phyloP scores from a whole-genome alignment of 352 stramenopile species.

The Pythium phragmiticola region DNA sequence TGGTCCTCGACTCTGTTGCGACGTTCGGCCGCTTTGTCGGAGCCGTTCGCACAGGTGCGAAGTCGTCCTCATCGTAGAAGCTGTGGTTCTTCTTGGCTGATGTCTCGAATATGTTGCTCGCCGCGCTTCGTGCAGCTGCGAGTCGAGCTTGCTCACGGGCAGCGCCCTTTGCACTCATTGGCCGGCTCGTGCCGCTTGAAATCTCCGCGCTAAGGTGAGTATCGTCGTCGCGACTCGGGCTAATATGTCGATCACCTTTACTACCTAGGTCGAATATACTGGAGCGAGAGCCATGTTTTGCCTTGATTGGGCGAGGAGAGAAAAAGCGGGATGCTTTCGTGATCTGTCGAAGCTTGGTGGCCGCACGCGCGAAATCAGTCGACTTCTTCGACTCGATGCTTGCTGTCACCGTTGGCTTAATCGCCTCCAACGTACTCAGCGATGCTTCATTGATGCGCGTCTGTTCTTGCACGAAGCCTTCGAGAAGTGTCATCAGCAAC shows the following conservation, averaged over 20 bases:
- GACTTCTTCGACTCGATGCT: conserved; percentile 64
- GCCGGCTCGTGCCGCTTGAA: conserved; percentile 10
- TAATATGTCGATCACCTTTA: not conserved
- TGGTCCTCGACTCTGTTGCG: conserved; percentile 18
- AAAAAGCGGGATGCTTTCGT: conserved; percentile 58
- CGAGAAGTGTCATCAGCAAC: conserved; percentile 64
- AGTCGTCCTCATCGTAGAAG: conserved; percentile 75
- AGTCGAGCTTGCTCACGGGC: conserved; percentile 41
- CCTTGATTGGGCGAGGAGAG: conserved; percentile 32
- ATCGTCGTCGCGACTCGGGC: not conserved
- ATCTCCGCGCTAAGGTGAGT: not conserved
- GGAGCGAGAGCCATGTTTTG: conserved; percentile 1
- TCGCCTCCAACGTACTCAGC: conserved; percentile 46
- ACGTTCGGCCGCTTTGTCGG: conserved; percentile 7
- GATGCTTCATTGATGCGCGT: conserved; percentile 53
- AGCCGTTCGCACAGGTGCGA: conserved; percentile 27
- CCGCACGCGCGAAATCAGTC: conserved; percentile 63
- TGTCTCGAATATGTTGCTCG: conserved; percentile 37
- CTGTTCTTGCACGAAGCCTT: conserved; percentile 47
- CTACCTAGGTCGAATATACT: not conserved
- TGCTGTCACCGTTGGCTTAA: conserved; percentile 39
- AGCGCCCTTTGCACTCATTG: conserved; percentile 65
- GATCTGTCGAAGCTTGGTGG: conserved; percentile 66
- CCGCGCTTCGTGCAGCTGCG: conserved; percentile 43
- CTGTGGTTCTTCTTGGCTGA: conserved; percentile 62